Evolutionary conservation across 805 yeast genomes (phyloP).

Genomic region (Teunomyces lycoperdinae): DNA sequence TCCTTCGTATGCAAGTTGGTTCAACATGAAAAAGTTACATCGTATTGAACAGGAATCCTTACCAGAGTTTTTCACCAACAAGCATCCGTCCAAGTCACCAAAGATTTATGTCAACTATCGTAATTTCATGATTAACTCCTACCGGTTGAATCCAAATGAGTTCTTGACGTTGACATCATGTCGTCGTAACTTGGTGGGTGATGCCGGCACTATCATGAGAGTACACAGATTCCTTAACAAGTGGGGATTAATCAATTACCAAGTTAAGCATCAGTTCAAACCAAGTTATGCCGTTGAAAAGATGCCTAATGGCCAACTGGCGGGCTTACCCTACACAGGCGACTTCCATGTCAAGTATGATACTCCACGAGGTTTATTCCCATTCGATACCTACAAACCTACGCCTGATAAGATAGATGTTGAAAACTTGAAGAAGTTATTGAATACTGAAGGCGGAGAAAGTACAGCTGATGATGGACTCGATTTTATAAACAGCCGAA

Average conservation of each 20-base stretch:
- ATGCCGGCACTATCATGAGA: constrained; percentile 83
- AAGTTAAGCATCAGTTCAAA: constrained; percentile 74
- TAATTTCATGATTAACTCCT: constrained; percentile 85
- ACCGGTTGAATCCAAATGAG: constrained; percentile 85
- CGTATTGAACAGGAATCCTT: constrained; percentile 77
- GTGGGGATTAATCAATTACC: constrained; percentile 94
- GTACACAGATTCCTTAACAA: constrained; percentile 79
- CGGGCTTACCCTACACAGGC: constrained; percentile 67
- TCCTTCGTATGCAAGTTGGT: constrained; percentile 90
- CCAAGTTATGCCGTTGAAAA: constrained; percentile 61
- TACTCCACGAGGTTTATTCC: constrained; percentile 89
- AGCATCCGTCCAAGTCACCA: constrained; percentile 76
- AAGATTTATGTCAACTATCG: constrained; percentile 77
- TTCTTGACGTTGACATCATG: constrained; percentile 87
- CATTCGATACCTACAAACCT: constrained; percentile 79
- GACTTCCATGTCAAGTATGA: constrained; percentile 76
- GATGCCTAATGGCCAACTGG: constrained; percentile 39
- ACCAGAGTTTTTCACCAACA: constrained; percentile 81
- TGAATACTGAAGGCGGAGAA: constrained; percentile 13
- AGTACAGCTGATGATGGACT: not conserved
- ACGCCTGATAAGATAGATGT: constrained; percentile 51
- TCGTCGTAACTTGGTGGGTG: constrained; percentile 87
- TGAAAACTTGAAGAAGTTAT: constrained; percentile 29
- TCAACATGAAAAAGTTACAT: constrained; percentile 66
- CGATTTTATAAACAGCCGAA: constrained; percentile 1